These are phyloP conservation scores for Collybiopsis luxurians DNA, from an alignment of 768 basidiomycete genomes.

Conservation along the genomic window DNA sequence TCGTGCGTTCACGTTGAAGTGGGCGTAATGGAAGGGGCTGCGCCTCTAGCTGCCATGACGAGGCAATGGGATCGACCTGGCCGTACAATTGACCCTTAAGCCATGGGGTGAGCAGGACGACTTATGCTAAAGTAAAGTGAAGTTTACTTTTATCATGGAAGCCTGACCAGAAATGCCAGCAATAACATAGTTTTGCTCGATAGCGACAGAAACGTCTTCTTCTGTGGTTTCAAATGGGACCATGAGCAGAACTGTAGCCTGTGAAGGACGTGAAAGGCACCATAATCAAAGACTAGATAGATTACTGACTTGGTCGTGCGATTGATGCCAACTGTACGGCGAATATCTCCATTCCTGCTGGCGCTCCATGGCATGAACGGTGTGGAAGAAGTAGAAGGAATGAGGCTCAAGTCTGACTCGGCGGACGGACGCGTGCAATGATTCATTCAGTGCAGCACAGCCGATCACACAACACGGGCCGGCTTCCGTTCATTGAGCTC, in stretches of 20 bases:
- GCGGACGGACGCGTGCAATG: neutral
- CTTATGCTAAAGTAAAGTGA: neutral
- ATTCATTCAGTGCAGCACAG: neutral
- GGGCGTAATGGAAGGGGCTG: conserved; percentile 49
- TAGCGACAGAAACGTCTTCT: conserved; percentile 68
- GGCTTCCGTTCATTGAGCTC: neutral
- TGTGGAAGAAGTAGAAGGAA: neutral
- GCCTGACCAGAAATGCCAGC: conserved; percentile 71
- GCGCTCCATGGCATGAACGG: neutral
- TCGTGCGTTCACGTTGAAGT: conserved; percentile 67
- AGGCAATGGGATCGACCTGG: conserved; percentile 59
- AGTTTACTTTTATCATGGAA: conserved; percentile 68
- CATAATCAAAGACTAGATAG: conserved; percentile 4
- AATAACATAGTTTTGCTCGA: conserved; percentile 69
- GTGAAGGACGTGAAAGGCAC: conserved; percentile 17
- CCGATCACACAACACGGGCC: neutral
- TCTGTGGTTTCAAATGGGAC: conserved; percentile 70
- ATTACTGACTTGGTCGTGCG: conserved; percentile 76
- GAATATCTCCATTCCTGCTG: conserved; percentile 11
- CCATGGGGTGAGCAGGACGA: conserved; percentile 1
- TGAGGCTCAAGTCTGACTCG: neutral
- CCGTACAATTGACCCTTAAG: conserved; percentile 72
- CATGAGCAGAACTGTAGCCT: conserved; percentile 77
- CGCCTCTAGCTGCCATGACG: conserved; percentile 76
- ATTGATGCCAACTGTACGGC: conserved; percentile 86